A percentile compares a stretch with the other conserved stretches of the same genome.
Conservation (phyloP, 192 early-diverging fungal species). For the Gamsiella multidivaricata region DNA sequence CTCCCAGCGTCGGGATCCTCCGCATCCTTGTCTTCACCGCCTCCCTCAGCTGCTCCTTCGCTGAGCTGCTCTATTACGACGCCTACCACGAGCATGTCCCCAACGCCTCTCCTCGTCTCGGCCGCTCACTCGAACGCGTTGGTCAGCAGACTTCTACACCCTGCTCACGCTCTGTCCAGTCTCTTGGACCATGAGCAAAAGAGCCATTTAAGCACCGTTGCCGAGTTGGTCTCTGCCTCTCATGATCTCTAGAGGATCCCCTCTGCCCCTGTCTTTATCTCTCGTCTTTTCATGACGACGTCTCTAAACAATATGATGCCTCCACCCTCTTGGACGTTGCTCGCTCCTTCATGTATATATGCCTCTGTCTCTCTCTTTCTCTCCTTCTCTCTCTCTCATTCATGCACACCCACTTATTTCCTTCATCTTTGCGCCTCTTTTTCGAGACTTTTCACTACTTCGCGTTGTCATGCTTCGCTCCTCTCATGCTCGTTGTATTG, state of each 20-base stretch:
- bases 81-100: slow-evolving; percentile 12
- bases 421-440: neutral
- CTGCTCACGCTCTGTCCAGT: slow-evolving; percentile 3
- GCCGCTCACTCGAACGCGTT: neutral
- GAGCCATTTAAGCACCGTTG: slow-evolving; percentile 9
- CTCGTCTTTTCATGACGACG: neutral
- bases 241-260: slow-evolving; percentile 11
- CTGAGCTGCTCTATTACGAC: slow-evolving; percentile 20
- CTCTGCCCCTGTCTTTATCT: neutral
- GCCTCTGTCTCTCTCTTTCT: neutral
- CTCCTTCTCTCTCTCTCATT: neutral
- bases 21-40: slow-evolving; percentile 12
- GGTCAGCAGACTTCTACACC: neutral
- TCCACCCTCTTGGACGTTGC: neutral
- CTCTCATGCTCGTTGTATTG: neutral
- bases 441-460: neutral
- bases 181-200: slow-evolving; percentile 25
- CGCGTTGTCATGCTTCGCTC: too few species aligned
- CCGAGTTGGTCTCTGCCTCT: slow-evolving; percentile 6
- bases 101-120: slow-evolving; percentile 4
- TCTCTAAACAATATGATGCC: neutral
- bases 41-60: slow-evolving; percentile 26
- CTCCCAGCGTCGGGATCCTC: slow-evolving; percentile 8
- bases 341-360: slow-evolving; percentile 25
- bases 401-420: neutral